Conservation (phyloP, 345 rosid genomes). For the Hibiscus syriacus region DNA sequence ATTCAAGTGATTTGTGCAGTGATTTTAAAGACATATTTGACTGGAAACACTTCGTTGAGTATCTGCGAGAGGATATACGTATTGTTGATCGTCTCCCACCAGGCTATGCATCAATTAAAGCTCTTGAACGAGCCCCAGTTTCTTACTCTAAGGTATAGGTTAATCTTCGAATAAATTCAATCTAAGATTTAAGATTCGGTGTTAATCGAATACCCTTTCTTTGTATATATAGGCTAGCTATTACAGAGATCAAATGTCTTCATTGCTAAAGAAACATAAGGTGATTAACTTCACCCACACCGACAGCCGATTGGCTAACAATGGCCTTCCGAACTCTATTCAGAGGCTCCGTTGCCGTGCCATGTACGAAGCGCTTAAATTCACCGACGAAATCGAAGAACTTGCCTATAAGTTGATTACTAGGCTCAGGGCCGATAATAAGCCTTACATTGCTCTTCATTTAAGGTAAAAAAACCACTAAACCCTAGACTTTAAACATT, state of each 20-base stretch:
- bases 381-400: slow-evolving; percentile 32
- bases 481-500: neutral
- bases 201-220: neutral
- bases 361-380: slow-evolving; percentile 58
- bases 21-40: slow-evolving; percentile 67
- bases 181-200: neutral
- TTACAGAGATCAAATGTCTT: slow-evolving; percentile 35
- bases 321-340: slow-evolving; percentile 40
- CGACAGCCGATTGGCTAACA: slow-evolving; percentile 61
- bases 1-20: slow-evolving; percentile 18
- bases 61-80: slow-evolving; percentile 41
- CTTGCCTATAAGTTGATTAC: slow-evolving; percentile 40
- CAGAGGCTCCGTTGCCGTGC: slow-evolving; percentile 69
- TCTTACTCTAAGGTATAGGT: slow-evolving; percentile 61
- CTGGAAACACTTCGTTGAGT: slow-evolving; percentile 52
- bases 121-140: slow-evolving; percentile 40
- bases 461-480: slow-evolving; percentile 31
- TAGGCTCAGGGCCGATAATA: slow-evolving; percentile 33
- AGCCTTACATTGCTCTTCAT: slow-evolving; percentile 59
- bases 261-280: slow-evolving; percentile 35
- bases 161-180: neutral
- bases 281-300: slow-evolving; percentile 53
- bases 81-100: slow-evolving; percentile 48
- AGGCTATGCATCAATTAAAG: slow-evolving; percentile 26
- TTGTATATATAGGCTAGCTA: slow-evolving; percentile 34